phyloP scores from a whole-genome alignment of 805 yeast genomes.

The Starmerella roubikii region DNA sequence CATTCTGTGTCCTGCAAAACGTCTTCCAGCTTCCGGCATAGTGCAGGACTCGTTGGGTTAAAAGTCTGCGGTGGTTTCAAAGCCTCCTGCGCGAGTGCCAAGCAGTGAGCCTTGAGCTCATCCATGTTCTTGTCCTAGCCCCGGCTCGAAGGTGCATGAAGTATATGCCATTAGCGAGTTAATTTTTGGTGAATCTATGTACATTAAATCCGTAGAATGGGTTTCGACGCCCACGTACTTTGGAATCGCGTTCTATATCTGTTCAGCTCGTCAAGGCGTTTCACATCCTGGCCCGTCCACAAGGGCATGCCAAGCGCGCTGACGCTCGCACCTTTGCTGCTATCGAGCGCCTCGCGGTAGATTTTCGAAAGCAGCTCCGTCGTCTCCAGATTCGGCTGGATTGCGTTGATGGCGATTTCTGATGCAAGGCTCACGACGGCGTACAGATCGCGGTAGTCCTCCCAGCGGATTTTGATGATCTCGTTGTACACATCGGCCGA shows the following conservation, averaged over 20 bases:
- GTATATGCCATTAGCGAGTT: too few species aligned
- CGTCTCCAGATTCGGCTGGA: slow-evolving; percentile 28
- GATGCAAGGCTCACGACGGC: slow-evolving; percentile 27
- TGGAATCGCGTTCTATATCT: slow-evolving; percentile 19
- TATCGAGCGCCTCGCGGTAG: slow-evolving; percentile 20
- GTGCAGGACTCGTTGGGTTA: slow-evolving; percentile 1
- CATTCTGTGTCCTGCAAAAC: neutral
- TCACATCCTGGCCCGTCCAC: slow-evolving; percentile 24
- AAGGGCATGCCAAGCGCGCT: slow-evolving; percentile 19
- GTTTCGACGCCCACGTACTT: slow-evolving; percentile 13
- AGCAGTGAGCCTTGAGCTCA: slow-evolving; percentile 9
- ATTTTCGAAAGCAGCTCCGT: slow-evolving; percentile 22
- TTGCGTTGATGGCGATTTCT: slow-evolving; percentile 33
- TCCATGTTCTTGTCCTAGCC: slow-evolving; percentile 1
- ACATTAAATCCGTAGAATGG: slow-evolving; percentile 10
- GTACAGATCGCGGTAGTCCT: slow-evolving; percentile 28
- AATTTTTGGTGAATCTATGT: too few species aligned
- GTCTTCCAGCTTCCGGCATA: slow-evolving; percentile 1
- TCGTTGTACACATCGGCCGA: slow-evolving; percentile 30
- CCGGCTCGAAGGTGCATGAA: too few species aligned
- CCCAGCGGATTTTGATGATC: slow-evolving; percentile 30
- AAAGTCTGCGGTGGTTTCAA: slow-evolving; percentile 12
- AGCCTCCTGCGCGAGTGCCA: slow-evolving; percentile 16
- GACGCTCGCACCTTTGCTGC: slow-evolving; percentile 18
- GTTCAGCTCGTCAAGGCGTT: slow-evolving; percentile 19